Evolutionary conservation across 2,329 filamentous ascomycete species (phyloP), one percentile per base, ranked within the genome.

Genomic region (Talaromyces verruculosus): DNA sequence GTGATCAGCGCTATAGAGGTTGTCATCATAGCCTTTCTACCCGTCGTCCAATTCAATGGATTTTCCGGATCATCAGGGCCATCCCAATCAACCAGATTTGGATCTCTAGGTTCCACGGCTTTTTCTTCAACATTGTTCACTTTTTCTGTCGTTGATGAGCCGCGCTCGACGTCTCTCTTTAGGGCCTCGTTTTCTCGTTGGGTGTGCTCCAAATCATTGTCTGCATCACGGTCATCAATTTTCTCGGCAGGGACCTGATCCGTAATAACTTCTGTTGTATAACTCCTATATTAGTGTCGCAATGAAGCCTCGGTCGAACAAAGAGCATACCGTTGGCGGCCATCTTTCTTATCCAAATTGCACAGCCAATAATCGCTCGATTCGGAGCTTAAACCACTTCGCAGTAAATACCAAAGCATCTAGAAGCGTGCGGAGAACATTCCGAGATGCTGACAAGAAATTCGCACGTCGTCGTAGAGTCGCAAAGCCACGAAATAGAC

Each of bases 41-140:
- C 67, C 0, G 70, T 70, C 2, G 80, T 70, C 87, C 87, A 90
- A 72, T 90, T 90, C 68, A 84, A 75, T 0, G 88, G 87, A 66
- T 89, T 87, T 41, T 81, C 75, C 0, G 83, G 83, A 64, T 88
- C 87, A 64, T 85, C 75, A 0, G 83, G 81, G 0, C 84, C 82
- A 68, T 89, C 85, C 85, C 87, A 90, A 66, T 82, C 83, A 13
- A 89, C 83, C 13, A 86, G 75, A 67, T 85, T 82, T 1, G 82
- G 80, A 68, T 85, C 69, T 8, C 47, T 41, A 55, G 59, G 30
- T 28, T 60, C 58, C n/a, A 57, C 2, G 5, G 17, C 39, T 19
- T 53, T 47, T 22, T 59, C 64, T 13, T 60, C 58, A 3, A 41
- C 5, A 13, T 57, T 13, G 11, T 45, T 28, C 4, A 19, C 15